A percentile compares a stretch with the other conserved stretches of the same genome.
These are phyloP conservation scores for Coprinopsis sp. DNA, from an alignment of 768 basidiomycete species.

Conservation along the genomic window DNA sequence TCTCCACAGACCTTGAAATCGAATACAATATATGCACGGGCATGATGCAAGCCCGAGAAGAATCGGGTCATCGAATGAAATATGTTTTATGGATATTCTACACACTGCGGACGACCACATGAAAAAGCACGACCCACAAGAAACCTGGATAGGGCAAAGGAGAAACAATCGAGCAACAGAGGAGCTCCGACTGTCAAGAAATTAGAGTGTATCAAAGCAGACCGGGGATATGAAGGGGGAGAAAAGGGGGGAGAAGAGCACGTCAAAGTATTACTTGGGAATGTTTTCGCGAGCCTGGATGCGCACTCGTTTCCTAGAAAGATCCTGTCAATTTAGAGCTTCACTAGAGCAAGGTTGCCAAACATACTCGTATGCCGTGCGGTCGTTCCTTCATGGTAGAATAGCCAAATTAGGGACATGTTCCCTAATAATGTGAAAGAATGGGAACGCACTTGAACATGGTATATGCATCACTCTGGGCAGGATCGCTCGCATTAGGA, in stretches of 20 bases:
- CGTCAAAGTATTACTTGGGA: constrained; percentile 59
- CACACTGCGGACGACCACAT: too few species aligned
- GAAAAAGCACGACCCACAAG: too few species aligned
- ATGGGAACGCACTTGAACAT: constrained; percentile 84
- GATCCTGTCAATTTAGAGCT: constrained; percentile 8
- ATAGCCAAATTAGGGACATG: neutral
- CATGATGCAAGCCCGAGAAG: too few species aligned
- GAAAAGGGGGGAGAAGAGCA: neutral
- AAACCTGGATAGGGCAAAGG: too few species aligned
- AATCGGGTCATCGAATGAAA: too few species aligned
- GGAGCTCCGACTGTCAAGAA: too few species aligned
- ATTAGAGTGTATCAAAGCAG: neutral
- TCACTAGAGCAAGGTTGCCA: neutral
- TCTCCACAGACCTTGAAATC: too few species aligned
- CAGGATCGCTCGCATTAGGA: constrained; percentile 96
- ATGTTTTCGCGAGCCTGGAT: constrained; percentile 87
- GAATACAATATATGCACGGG: too few species aligned
- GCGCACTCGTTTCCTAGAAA: constrained; percentile 67
- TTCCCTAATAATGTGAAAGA: neutral
- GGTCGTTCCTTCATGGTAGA: constrained; percentile 71
- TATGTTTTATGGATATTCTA: too few species aligned
- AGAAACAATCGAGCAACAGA: too few species aligned
- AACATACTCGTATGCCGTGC: constrained; percentile 84
- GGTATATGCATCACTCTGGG: constrained; percentile 97
- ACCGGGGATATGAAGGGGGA: neutral